Conservation (phyloP, 1,284 basidiomycete species). For the Trichosporon ovoides region DNA sequence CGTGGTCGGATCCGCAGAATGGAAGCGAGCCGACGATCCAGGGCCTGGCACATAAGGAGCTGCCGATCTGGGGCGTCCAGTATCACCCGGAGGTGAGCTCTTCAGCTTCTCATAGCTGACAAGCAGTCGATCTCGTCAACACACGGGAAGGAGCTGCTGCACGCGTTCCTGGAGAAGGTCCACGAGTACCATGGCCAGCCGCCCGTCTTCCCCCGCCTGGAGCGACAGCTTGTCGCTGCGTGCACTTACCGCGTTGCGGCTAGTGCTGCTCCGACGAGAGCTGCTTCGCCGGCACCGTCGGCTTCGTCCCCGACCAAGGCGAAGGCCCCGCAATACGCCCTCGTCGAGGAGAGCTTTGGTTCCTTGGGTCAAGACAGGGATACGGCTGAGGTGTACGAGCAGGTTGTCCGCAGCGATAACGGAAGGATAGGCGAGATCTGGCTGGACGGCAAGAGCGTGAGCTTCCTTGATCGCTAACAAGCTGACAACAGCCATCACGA, state of each 20-base stretch:
- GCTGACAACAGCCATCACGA: slow-evolving; percentile 32
- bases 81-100: slow-evolving; percentile 77
- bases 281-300: slow-evolving; percentile 10
- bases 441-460: slow-evolving; percentile 51
- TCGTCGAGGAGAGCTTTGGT: slow-evolving; percentile 28
- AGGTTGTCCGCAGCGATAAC: slow-evolving; percentile 33
- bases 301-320: neutral
- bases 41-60: slow-evolving; percentile 55
- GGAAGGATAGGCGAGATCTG: slow-evolving; percentile 50
- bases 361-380: slow-evolving; percentile 19
- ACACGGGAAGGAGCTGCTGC: slow-evolving; percentile 41
- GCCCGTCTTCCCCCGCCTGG: slow-evolving; percentile 32
- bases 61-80: slow-evolving; percentile 88
- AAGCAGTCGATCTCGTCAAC: slow-evolving; percentile 50
- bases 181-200: slow-evolving; percentile 29
- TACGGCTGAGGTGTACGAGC: slow-evolving; percentile 48
- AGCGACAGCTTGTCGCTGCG: slow-evolving; percentile 27
- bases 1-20: slow-evolving; percentile 42
- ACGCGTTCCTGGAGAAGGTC: slow-evolving; percentile 44
- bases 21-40: slow-evolving; percentile 41
- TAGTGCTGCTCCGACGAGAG: slow-evolving; percentile 15
- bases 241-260: slow-evolving; percentile 40
- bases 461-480: slow-evolving; percentile 6
- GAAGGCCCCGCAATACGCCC: slow-evolving; percentile 8
- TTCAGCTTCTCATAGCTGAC: neutral